Evolutionary conservation across 768 basidiomycete species (phyloP).

Genomic region (Auriscalpium vulgare): DNA sequence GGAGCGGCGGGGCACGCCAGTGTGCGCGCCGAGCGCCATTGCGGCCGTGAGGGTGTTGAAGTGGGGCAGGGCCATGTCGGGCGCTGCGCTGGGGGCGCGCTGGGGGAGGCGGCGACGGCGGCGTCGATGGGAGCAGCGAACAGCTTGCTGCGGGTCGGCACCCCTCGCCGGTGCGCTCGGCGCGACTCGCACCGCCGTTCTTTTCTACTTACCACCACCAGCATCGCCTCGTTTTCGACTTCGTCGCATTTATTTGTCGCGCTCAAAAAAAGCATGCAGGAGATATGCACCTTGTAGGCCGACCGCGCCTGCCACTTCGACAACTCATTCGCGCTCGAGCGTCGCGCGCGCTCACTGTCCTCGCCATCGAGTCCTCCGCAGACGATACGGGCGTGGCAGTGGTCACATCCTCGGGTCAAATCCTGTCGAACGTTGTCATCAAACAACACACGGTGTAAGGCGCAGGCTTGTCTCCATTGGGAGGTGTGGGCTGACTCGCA

Average conservation of each 20-base stretch:
- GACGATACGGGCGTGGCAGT: slow-evolving; percentile 93
- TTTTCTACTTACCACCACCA: not conserved
- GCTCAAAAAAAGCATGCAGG: not conserved
- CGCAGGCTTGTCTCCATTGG: not conserved
- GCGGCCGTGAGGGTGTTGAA: not conserved
- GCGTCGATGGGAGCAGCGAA: not conserved
- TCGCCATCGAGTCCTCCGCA: slow-evolving; percentile 80
- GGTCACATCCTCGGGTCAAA: slow-evolving; percentile 56
- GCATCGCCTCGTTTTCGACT: not conserved
- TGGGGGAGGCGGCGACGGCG: not conserved
- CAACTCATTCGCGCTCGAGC: not conserved
- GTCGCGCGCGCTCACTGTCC: slow-evolving; percentile 44
- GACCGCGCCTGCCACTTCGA: not conserved
- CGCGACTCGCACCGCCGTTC: not conserved
- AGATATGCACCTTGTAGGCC: not conserved
- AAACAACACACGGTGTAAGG: slow-evolving; percentile 67
- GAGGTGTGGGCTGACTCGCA: not conserved
- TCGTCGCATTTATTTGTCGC: not conserved
- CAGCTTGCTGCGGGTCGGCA: not conserved
- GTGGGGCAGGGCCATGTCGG: not conserved
- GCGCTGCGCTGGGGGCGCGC: not conserved
- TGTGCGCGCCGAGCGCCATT: not conserved
- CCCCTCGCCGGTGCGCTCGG: not conserved
- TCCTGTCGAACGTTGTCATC: slow-evolving; percentile 81
- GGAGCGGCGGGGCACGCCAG: not conserved